Base-by-base conservation (phyloP, 805 yeast genomes). In the Candida michaelii region DNA sequence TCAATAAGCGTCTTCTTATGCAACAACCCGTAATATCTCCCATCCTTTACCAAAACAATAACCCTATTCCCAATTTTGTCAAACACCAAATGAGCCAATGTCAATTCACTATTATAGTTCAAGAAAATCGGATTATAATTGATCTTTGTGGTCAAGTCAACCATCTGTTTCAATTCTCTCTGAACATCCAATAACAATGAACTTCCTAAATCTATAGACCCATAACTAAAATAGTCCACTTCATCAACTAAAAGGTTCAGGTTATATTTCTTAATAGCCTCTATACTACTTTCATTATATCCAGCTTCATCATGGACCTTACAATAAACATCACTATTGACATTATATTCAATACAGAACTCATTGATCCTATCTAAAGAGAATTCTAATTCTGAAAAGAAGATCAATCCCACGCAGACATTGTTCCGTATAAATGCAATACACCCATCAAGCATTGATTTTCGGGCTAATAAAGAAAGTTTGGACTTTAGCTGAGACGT, bases 1-100 rank as follows among this genome's bases (percentile, higher is more conserved):
- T 76, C 80, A 42, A 79, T 73, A 47, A 76, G 69, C 32, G 67
- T 65, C 55, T 79, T 78, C 55, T 75, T 76, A 51, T 79, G 81
- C 44, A 79, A 56, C 4, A 77, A 65, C 1, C 82, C 82, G 43
- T 66, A 66, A 52, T 68, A 77, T 40, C 61, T 56, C 10, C 81
- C 82, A 23, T 71, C 64, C 38, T 66, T 66, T 11, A 66, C 49
- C 18, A 72, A 55, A 1, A 76, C 72, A 42, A 77, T 69, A 1
- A 77, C 75, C 32, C 82, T 55, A 27, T 67, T 71, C 1, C 83
- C 83, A 25, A 79, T 59, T 49, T 74, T 71, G 33, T 76, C 71
- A 54, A 79, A 79, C 16, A 79, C 60, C 53, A 70, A 59, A 43
- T 77, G 75, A 3, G 77, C 80, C 46, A 78, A 59, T 6, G 77